phyloP scores from a whole-genome alignment of 2,329 filamentous ascomycete species.

The Microcyclospora tardicrescens region DNA sequence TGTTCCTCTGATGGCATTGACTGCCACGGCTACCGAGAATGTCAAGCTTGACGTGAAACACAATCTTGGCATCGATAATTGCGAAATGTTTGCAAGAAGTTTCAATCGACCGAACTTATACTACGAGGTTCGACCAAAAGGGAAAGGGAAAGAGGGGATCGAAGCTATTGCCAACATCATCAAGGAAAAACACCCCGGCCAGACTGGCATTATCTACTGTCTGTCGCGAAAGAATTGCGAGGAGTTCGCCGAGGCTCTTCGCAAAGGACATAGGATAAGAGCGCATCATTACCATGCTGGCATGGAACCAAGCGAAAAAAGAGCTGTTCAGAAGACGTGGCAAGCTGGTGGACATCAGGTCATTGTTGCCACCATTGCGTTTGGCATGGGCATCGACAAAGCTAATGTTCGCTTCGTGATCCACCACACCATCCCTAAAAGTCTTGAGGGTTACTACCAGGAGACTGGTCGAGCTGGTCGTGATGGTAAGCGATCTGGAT shows the following conservation, averaged over 20 bases:
- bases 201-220: slow-evolving; percentile 89
- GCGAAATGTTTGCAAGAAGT: slow-evolving; percentile 74
- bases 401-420: slow-evolving; percentile 93
- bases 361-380: slow-evolving; percentile 95
- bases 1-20: slow-evolving; percentile 87
- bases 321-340: slow-evolving; percentile 64
- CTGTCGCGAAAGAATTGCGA: slow-evolving; percentile 76
- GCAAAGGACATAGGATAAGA: slow-evolving; percentile 48
- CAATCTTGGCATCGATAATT: slow-evolving; percentile 71
- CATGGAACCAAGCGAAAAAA: slow-evolving; percentile 56
- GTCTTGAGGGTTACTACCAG: slow-evolving; percentile 94
- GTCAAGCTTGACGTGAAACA: slow-evolving; percentile 86
- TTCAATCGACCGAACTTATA: slow-evolving; percentile 94
- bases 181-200: slow-evolving; percentile 50
- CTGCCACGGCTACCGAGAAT: slow-evolving; percentile 85
- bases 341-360: slow-evolving; percentile 69
- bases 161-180: slow-evolving; percentile 53
- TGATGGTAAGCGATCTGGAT: slow-evolving; percentile 76
- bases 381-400: slow-evolving; percentile 99
- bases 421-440: slow-evolving; percentile 85
- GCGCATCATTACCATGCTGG: slow-evolving; percentile 80
- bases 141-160: slow-evolving; percentile 43
- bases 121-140: slow-evolving; percentile 71
- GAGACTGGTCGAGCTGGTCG: slow-evolving; percentile 91
- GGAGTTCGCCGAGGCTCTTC: slow-evolving; percentile 58